Conservation (phyloP, 2,329 filamentous ascomycete species). For the Grosmannia serpens region DNA sequence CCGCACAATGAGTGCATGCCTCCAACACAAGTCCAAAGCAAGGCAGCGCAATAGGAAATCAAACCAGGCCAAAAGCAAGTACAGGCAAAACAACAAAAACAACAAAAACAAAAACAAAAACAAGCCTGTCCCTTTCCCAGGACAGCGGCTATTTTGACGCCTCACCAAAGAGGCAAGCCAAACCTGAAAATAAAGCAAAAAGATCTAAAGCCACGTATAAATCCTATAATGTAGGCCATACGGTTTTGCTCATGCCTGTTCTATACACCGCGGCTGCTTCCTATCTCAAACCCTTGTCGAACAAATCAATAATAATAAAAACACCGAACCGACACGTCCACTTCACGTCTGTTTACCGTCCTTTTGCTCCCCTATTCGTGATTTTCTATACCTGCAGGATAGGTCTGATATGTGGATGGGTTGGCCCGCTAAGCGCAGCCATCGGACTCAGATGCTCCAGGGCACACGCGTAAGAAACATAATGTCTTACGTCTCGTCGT, state of each 20-base stretch:
- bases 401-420: not conserved
- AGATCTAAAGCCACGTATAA: not conserved
- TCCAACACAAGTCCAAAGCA: not conserved
- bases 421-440: not conserved
- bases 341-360: not conserved
- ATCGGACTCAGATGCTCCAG: not conserved
- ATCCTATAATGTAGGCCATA: not conserved
- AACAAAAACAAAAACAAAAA: not conserved
- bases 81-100: not conserved
- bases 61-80: not conserved
- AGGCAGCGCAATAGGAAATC: not conserved
- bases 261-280: not conserved
- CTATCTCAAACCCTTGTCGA: not conserved
- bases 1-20: not conserved
- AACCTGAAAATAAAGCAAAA: not conserved
- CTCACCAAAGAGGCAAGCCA: not conserved
- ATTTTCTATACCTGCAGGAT: not conserved
- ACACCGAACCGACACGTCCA: not conserved
- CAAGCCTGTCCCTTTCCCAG: not conserved
- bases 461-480: not conserved
- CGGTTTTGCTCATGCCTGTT: not conserved
- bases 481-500: not conserved
- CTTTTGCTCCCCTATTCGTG: not conserved
- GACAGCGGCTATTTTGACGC: not conserved
- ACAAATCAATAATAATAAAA: not conserved